Evolutionary conservation across 768 basidiomycete genomes (phyloP).

Genomic region (Auriscalpium microsporum): DNA sequence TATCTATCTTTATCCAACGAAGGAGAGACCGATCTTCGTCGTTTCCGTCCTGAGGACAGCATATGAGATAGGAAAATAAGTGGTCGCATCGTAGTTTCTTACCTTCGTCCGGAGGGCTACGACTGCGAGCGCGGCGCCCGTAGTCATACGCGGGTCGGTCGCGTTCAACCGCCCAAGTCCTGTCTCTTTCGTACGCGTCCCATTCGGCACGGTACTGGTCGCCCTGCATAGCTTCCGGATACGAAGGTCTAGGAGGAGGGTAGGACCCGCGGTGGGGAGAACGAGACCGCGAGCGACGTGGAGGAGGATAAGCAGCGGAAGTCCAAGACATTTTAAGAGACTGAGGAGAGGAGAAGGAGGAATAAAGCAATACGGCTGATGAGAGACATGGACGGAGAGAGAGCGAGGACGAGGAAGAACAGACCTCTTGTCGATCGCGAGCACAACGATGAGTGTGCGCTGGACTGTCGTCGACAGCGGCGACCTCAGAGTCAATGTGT

Average conservation of each 20-base stretch:
- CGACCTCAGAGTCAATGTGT: conserved; percentile 32
- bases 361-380: conserved; percentile 50
- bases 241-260: conserved; percentile 44
- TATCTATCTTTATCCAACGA: conserved; percentile 71
- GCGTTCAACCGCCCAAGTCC: conserved; percentile 61
- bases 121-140: conserved; percentile 61
- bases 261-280: conserved; percentile 54
- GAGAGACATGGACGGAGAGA: conserved; percentile 63
- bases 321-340: conserved; percentile 60
- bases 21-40: conserved; percentile 70
- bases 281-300: conserved; percentile 77
- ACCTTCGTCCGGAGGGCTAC: conserved; percentile 74
- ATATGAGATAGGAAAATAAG: conserved; percentile 10
- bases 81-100: conserved; percentile 9
- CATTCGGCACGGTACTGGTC: conserved; percentile 58
- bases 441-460: conserved; percentile 28
- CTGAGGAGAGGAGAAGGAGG: conserved; percentile 46
- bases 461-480: conserved; percentile 31
- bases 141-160: conserved; percentile 65
- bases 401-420: conserved; percentile 88
- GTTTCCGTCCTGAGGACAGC: conserved; percentile 53
- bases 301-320: conserved; percentile 57
- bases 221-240: conserved; percentile 48
- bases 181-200: conserved; percentile 68
- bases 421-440: conserved; percentile 72